These are phyloP conservation scores for Madurella fahalii DNA, from an alignment of 2,329 filamentous ascomycete genomes.

Conservation along the genomic window DNA sequence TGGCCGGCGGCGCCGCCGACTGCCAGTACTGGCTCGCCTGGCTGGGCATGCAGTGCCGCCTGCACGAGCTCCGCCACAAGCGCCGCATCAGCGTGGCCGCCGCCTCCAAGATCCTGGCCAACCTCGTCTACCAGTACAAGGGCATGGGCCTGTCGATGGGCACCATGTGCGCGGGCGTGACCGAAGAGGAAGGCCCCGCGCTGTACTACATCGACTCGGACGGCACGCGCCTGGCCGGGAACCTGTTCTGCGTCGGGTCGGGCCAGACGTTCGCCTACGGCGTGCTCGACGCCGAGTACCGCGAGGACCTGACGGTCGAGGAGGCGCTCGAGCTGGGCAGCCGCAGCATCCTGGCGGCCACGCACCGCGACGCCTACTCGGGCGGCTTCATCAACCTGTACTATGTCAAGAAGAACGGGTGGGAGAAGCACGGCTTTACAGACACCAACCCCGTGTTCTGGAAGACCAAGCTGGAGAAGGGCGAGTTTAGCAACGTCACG, in stretches of 20 bases:
- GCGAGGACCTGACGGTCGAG: constrained; percentile 79
- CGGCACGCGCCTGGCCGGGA: constrained; percentile 85
- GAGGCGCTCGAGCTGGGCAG: constrained; percentile 88
- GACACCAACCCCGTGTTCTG: constrained; percentile 99
- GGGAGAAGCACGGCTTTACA: constrained; percentile 97
- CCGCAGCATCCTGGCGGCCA: constrained; percentile 90
- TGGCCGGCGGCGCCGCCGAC: constrained; percentile 97
- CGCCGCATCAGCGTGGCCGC: constrained; percentile 96
- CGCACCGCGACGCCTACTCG: constrained; percentile 96
- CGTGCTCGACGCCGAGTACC: constrained; percentile 93
- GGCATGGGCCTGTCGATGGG: constrained; percentile 98
- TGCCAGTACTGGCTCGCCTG: constrained; percentile 99
- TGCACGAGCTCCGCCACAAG: constrained; percentile 99
- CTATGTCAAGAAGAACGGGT: constrained; percentile 97
- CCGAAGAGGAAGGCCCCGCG: constrained; percentile 89
- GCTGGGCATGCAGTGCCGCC: constrained; percentile 96
- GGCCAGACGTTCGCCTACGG: constrained; percentile 99
- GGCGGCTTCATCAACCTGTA: constrained; percentile 98
- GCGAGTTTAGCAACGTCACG: constrained; percentile 95
- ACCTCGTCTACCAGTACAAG: constrained; percentile 98
- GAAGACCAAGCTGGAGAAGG: constrained; percentile 98
- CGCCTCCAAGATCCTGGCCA: constrained; percentile 96
- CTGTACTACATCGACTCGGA: constrained; percentile 99
- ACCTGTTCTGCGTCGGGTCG: constrained; percentile 96
- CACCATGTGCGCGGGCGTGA: constrained; percentile 98